Evolutionary conservation across 495 filamentous ascomycete species (phyloP).

Genomic region (Neurospora sp.): DNA sequence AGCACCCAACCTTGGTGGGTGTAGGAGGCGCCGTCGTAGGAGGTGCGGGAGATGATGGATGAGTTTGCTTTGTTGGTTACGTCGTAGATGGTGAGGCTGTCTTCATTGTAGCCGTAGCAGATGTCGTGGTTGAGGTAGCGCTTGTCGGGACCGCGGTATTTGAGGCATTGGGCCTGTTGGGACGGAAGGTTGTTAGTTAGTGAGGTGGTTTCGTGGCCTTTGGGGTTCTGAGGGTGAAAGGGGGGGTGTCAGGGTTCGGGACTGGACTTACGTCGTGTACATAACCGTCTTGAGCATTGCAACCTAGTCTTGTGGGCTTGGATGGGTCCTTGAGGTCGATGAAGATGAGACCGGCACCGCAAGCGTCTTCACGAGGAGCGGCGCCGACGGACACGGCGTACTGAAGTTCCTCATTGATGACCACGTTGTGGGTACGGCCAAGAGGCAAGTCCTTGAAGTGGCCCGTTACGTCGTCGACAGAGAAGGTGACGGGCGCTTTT

Average conservation of each 20-base stretch:
- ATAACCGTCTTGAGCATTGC: constrained; percentile 44
- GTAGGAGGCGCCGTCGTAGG: constrained; percentile 48
- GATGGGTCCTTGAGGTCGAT: constrained; percentile 42
- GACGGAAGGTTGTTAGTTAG: background rate
- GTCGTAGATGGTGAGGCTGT: constrained; percentile 42
- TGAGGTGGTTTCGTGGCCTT: background rate
- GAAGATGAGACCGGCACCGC: constrained; percentile 43
- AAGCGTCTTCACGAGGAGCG: constrained; percentile 32
- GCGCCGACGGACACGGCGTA: constrained; percentile 45
- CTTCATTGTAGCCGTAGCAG: constrained; percentile 52
- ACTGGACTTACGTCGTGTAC: constrained; percentile 35
- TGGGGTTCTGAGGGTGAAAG: background rate
- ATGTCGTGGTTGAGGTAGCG: constrained; percentile 45
- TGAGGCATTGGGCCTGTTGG: constrained; percentile 40
- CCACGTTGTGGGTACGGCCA: constrained; percentile 43
- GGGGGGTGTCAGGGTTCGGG: background rate
- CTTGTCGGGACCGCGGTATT: constrained; percentile 46
- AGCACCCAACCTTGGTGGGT: constrained; percentile 54
- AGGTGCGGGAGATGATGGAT: constrained; percentile 42
- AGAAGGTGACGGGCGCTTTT: constrained; percentile 17
- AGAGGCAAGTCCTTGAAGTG: constrained; percentile 31
- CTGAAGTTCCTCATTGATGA: constrained; percentile 39
- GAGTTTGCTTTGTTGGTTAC: constrained; percentile 44
- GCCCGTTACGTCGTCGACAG: constrained; percentile 25
- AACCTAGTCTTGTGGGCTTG: constrained; percentile 42